Percentiles rank a stretch among this genome's conserved stretches.
Conservation (phyloP, 1,284 basidiomycete species). For the Heterobasidion parviporum region DNA sequence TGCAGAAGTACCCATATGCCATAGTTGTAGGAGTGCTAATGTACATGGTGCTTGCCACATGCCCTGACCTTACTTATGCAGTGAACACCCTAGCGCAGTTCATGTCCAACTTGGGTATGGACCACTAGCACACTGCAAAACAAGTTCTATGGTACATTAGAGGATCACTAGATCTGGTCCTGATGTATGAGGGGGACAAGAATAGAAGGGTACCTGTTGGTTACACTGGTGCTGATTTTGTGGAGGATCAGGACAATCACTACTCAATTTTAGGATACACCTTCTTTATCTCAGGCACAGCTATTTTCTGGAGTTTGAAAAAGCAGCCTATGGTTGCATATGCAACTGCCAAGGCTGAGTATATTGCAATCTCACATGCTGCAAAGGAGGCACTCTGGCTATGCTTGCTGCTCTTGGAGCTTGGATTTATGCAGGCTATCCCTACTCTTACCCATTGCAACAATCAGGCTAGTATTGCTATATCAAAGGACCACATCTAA, state of each 20-base stretch:
- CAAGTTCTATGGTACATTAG: constrained; percentile 33
- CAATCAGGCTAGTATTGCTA: not conserved
- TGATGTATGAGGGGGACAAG: not conserved
- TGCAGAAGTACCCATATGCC: too few relatives aligned
- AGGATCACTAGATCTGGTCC: constrained; percentile 20
- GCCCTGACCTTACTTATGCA: constrained; percentile 32
- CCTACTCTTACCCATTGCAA: not conserved
- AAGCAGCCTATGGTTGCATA: constrained; percentile 18
- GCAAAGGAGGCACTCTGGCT: constrained; percentile 14
- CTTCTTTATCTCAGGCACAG: constrained; percentile 7
- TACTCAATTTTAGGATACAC: constrained; percentile 3
- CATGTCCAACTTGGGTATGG: constrained; percentile 13
- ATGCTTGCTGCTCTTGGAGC: constrained; percentile 9
- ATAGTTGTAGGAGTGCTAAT: not conserved
- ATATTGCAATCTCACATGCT: constrained; percentile 16
- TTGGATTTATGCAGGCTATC: not conserved
- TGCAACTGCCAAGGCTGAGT: constrained; percentile 26
- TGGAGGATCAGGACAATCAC: not conserved
- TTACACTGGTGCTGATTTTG: not conserved
- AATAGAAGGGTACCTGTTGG: not conserved
- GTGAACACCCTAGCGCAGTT: constrained; percentile 27
- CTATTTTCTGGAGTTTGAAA: constrained; percentile 22
- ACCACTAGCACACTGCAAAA: constrained; percentile 31
- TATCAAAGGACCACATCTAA: too few relatives aligned
- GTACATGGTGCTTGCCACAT: too few relatives aligned